Percentiles rank a stretch among this genome's conserved stretches.
These are phyloP conservation scores for Grigorovia transvaalensis DNA, from an alignment of 805 yeast species.

Conservation along the genomic window DNA sequence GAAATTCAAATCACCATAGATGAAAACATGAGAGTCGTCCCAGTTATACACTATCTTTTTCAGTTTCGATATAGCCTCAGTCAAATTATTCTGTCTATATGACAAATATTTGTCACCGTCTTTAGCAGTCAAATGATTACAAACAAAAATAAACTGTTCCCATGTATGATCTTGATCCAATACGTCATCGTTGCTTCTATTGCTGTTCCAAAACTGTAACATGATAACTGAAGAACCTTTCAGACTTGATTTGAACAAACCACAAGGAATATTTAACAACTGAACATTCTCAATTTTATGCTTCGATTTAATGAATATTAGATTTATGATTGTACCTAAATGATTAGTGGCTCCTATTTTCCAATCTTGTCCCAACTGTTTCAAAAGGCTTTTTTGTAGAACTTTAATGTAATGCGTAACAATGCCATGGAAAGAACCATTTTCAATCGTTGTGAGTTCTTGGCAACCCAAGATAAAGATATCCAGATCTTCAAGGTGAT, in stretches of 20 bases:
- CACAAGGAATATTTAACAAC: slow-evolving; percentile 32
- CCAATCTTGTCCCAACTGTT: not conserved
- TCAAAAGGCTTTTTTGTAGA: not conserved
- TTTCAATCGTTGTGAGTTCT: not conserved
- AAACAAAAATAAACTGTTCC: slow-evolving; percentile 46
- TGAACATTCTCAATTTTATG: not conserved
- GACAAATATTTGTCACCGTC: slow-evolving; percentile 47
- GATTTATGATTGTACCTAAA: not conserved
- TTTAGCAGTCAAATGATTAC: slow-evolving; percentile 67
- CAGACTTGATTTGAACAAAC: slow-evolving; percentile 48
- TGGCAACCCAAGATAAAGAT: not conserved
- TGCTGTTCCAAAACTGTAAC: slow-evolving; percentile 18
- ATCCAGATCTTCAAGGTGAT: not conserved
- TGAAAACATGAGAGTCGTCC: slow-evolving; percentile 35
- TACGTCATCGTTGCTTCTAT: not conserved
- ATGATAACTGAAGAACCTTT: slow-evolving; percentile 64
- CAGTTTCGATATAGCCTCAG: not conserved
- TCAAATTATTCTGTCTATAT: slow-evolving; percentile 44
- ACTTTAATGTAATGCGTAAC: not conserved
- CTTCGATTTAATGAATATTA: not conserved
- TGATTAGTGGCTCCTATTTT: not conserved
- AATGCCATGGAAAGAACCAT: not conserved
- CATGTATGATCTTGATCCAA: slow-evolving; percentile 13
- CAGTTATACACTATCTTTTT: not conserved
- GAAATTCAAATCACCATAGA: slow-evolving; percentile 83